phyloP scores from a whole-genome alignment of 1,284 basidiomycete species.

The Cryptococcus amylolentus region DNA sequence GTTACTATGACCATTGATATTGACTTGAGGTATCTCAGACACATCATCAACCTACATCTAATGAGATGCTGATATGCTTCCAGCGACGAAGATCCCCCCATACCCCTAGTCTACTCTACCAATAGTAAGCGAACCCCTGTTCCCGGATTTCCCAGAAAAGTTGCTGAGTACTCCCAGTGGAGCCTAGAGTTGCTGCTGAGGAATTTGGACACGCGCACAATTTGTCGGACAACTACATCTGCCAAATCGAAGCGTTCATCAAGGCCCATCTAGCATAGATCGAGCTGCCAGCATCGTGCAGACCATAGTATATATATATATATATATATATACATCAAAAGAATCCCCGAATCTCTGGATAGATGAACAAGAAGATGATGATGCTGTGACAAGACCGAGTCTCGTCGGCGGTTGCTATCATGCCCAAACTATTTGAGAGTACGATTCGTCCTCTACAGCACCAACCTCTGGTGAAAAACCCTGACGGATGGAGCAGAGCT shows the following conservation, averaged over 20 bases:
- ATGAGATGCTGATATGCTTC: background rate
- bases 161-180: constrained; percentile 12
- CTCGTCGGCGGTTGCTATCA: background rate
- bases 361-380: background rate
- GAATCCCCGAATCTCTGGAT: background rate
- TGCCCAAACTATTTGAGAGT: too few relatives aligned
- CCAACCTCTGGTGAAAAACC: too few relatives aligned
- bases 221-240: constrained; percentile 29
- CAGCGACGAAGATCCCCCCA: constrained; percentile 30
- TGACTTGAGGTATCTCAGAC: constrained; percentile 22
- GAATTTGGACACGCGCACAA: constrained; percentile 25
- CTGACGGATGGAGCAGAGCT: too few relatives aligned
- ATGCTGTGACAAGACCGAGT: too few relatives aligned
- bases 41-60: background rate
- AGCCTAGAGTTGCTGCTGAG: constrained; percentile 22
- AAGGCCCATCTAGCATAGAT: constrained; percentile 9
- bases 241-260: constrained; percentile 35
- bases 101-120: constrained; percentile 16
- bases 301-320: background rate
- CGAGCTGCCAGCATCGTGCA: too few relatives aligned
- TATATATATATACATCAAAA: too few relatives aligned
- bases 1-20: constrained; percentile 21
- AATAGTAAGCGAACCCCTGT: constrained; percentile 15
- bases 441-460: background rate
- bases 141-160: background rate